A percentile compares a stretch with the other conserved stretches of the same genome.
phyloP scores from a whole-genome alignment of 1,284 basidiomycete genomes.

The Puccinia sorghi region DNA sequence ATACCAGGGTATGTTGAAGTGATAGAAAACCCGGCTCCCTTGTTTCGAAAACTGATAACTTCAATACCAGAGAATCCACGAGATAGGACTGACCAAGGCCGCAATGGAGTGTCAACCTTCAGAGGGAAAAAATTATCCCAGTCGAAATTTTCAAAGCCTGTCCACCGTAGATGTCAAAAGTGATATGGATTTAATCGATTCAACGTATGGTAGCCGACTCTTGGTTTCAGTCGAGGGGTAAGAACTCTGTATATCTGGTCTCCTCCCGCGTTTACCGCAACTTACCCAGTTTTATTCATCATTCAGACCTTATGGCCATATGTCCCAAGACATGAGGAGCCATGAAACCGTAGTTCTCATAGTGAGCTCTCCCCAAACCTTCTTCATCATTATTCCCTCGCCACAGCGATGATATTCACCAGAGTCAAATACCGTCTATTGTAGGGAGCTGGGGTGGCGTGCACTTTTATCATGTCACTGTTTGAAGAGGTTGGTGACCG shows the following conservation, averaged over 20 bases:
- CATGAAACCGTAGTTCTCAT: conserved; percentile 39
- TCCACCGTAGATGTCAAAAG: neutral
- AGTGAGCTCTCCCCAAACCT: conserved; percentile 11
- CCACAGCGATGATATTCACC: neutral
- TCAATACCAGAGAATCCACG: conserved; percentile 25
- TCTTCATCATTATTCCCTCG: neutral
- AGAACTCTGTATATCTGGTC: neutral
- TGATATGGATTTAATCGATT: conserved; percentile 2
- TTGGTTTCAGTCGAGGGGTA: conserved; percentile 42
- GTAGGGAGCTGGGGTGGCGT: conserved; percentile 32
- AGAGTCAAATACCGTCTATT: neutral
- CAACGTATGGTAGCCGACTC: conserved; percentile 26
- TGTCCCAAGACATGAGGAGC: conserved; percentile 9
- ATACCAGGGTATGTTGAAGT: conserved; percentile 30
- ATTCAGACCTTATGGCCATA: conserved; percentile 45
- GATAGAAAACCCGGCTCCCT: neutral
- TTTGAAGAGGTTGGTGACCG: conserved; percentile 44
- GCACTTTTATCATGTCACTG: conserved; percentile 40
- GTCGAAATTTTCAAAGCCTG: neutral
- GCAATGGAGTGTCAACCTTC: conserved; percentile 17
- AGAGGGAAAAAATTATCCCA: neutral
- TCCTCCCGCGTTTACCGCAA: neutral
- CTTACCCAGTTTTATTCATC: conserved; percentile 3
- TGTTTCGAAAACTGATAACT: neutral
- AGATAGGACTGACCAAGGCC: conserved; percentile 46